These are phyloP conservation scores for Elsinoe batatas DNA, from an alignment of 2,329 filamentous ascomycete genomes.

Conservation along the genomic window DNA sequence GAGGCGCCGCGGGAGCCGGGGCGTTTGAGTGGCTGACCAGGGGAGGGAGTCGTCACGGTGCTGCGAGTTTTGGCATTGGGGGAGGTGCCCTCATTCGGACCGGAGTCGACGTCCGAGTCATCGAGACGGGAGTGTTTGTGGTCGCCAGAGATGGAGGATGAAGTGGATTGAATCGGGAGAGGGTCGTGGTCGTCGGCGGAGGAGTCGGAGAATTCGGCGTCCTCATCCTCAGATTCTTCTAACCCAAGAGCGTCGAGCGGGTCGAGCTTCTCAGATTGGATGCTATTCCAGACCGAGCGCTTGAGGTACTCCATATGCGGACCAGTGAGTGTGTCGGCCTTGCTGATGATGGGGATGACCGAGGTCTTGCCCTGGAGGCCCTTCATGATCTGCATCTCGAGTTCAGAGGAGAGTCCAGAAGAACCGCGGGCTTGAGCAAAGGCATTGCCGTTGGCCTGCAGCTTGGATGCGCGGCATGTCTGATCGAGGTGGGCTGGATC, in stretches of 20 bases:
- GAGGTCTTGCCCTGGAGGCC: conserved; percentile 88
- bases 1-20: conserved; percentile 20
- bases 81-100: conserved; percentile 20
- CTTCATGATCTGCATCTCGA: conserved; percentile 83
- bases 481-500: conserved; percentile 78
- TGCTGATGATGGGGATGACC: conserved; percentile 89
- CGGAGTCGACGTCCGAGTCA: conserved; percentile 24
- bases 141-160: conserved; percentile 22
- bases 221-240: conserved; percentile 56
- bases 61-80: conserved; percentile 18
- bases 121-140: conserved; percentile 22
- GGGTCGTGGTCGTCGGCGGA: conserved; percentile 35
- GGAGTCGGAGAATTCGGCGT: conserved; percentile 39
- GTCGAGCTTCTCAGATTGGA: conserved; percentile 78
- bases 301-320: conserved; percentile 90
- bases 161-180: conserved; percentile 19
- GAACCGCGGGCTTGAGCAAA: conserved; percentile 33
- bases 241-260: conserved; percentile 78
- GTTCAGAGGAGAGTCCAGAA: conserved; percentile 71
- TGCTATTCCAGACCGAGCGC: conserved; percentile 76
- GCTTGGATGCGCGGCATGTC: conserved; percentile 47
- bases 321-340: conserved; percentile 92
- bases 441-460: conserved; percentile 37
- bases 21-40: conserved; percentile 27
- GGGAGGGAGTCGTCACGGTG: conserved; percentile 8